These are phyloP conservation scores for Piper betle DNA, from an alignment of 164 flowering plant species.

Conservation along the genomic window DNA sequence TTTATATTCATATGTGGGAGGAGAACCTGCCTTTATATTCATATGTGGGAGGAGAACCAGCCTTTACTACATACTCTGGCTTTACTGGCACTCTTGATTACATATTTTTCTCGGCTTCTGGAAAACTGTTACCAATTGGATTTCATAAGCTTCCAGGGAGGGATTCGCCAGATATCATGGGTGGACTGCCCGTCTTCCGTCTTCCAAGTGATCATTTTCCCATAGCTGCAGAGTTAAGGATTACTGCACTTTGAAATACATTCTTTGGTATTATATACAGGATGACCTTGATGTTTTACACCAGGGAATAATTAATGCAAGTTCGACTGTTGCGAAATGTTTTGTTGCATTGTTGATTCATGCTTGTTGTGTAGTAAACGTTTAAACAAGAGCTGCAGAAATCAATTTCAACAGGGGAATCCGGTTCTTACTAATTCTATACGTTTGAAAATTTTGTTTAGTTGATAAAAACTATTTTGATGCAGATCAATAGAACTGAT, in stretches of 20 bases:
- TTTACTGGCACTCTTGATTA: constrained; percentile 88
- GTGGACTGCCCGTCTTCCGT: constrained; percentile 71
- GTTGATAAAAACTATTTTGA: too few relatives aligned
- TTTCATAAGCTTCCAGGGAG: constrained; percentile 61
- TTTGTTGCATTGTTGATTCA: background rate
- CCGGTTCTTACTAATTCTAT: too few relatives aligned
- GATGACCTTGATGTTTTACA: background rate
- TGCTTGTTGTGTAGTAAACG: too few relatives aligned
- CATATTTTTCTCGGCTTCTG: constrained; percentile 56
- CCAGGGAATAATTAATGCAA: background rate
- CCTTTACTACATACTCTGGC: constrained; percentile 88
- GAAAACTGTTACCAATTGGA: constrained; percentile 50
- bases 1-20: constrained; percentile 46
- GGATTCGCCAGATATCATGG: constrained; percentile 52
- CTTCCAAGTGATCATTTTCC: constrained; percentile 98
- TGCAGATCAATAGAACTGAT: too few relatives aligned
- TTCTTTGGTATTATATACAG: background rate
- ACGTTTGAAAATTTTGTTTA: too few relatives aligned
- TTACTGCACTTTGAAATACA: constrained; percentile 4
- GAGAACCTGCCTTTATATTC: constrained; percentile 85
- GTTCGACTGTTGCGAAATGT: background rate
- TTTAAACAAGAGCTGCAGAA: too few relatives aligned
- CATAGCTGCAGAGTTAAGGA: constrained; percentile 74
- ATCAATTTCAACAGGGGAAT: too few relatives aligned
- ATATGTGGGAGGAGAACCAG: constrained; percentile 45